Evolutionary conservation across 768 basidiomycete genomes (phyloP).

Genomic region (Paxillus rubicundulus): DNA sequence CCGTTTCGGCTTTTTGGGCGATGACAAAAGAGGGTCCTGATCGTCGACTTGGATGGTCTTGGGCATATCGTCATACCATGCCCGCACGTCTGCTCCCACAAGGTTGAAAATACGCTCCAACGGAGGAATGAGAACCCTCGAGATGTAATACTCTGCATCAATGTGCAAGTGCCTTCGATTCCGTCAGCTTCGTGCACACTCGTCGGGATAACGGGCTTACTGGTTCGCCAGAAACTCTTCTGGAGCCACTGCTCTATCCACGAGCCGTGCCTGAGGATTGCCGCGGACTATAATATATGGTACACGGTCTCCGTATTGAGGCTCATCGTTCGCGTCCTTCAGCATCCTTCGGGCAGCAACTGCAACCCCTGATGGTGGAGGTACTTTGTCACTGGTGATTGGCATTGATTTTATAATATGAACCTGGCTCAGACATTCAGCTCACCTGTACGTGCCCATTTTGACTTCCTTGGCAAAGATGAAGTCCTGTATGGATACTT

Average conservation of each 20-base stretch:
- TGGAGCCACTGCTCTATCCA: slow-evolving; percentile 75
- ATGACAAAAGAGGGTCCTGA: slow-evolving; percentile 32
- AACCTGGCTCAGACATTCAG: background rate
- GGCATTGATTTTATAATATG: background rate
- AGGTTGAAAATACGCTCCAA: slow-evolving; percentile 89
- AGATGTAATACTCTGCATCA: slow-evolving; percentile 90
- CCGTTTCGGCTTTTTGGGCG: slow-evolving; percentile 36
- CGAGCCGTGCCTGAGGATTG: slow-evolving; percentile 58
- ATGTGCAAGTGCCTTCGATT: slow-evolving; percentile 59
- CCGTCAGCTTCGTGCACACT: background rate
- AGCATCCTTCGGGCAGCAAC: slow-evolving; percentile 77
- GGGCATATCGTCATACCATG: slow-evolving; percentile 90
- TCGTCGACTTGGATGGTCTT: slow-evolving; percentile 44
- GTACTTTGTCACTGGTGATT: slow-evolving; percentile 65
- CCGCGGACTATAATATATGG: slow-evolving; percentile 84
- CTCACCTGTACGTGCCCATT: slow-evolving; percentile 89
- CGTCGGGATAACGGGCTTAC: slow-evolving; percentile 36
- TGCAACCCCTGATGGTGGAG: slow-evolving; percentile 89
- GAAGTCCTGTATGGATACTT: slow-evolving; percentile 86
- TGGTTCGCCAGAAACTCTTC: slow-evolving; percentile 62
- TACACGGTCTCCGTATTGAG: slow-evolving; percentile 91
- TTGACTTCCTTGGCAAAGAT: slow-evolving; percentile 92
- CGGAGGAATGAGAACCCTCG: slow-evolving; percentile 82
- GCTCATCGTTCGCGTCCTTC: slow-evolving; percentile 76
- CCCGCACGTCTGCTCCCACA: slow-evolving; percentile 79